Conservation (phyloP, 805 yeast genomes). For the Yamadazyma phyllophila region DNA sequence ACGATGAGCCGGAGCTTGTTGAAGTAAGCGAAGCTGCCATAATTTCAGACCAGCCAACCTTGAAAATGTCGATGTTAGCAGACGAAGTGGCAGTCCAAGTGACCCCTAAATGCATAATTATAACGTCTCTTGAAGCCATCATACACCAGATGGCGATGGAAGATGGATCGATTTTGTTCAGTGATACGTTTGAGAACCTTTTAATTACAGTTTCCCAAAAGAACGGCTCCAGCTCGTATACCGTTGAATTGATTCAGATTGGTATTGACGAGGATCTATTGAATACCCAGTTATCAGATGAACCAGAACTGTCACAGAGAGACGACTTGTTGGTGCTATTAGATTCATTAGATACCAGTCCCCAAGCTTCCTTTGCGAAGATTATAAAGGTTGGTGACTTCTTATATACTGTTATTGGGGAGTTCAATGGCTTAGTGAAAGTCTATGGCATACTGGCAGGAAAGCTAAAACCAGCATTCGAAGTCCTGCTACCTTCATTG, state of each 20-base stretch:
- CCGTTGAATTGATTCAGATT: conserved; percentile 1
- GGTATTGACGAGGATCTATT: neutral
- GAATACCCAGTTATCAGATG: neutral
- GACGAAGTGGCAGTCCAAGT: conserved; percentile 25
- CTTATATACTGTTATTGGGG: conserved; percentile 15
- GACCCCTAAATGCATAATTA: conserved; percentile 15
- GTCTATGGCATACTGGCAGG: neutral
- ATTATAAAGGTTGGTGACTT: conserved; percentile 2
- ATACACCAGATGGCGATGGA: neutral
- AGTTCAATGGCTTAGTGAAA: conserved; percentile 17
- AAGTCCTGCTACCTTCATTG: neutral
- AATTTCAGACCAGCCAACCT: conserved; percentile 17
- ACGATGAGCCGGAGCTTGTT: conserved; percentile 19
- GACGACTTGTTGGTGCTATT: neutral
- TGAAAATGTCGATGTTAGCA: conserved; percentile 12
- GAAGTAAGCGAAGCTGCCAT: conserved; percentile 24
- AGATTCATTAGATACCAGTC: neutral
- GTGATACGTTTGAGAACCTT: neutral
- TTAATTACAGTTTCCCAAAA: neutral
- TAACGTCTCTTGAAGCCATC: conserved; percentile 9
- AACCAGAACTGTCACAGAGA: too few species aligned
- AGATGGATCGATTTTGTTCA: neutral
- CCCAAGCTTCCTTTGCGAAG: conserved; percentile 16
- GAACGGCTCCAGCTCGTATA: neutral
- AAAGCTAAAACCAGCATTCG: neutral